Conservation (phyloP, 257 asterid genomes). For the Agastache rugosa region DNA sequence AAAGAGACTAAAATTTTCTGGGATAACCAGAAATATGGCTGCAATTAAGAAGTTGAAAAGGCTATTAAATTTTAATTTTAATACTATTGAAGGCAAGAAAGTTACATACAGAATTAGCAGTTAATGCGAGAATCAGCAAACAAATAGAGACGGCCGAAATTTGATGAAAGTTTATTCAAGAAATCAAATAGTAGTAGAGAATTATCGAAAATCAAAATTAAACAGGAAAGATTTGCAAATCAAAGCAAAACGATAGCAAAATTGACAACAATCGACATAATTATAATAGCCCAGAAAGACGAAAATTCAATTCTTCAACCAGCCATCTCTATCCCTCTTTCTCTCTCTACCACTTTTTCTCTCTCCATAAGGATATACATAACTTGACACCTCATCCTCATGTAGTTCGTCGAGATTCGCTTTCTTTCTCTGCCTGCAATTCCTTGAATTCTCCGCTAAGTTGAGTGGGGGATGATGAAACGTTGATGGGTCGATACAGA, state of each 20-base stretch:
- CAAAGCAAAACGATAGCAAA: slow-evolving; percentile 36
- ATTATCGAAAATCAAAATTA: slow-evolving; percentile 14
- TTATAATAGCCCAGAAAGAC: slow-evolving; percentile 23
- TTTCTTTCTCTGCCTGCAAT: slow-evolving; percentile 36
- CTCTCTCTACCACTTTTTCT: slow-evolving; percentile 23
- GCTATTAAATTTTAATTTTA: not conserved
- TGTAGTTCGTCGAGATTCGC: slow-evolving; percentile 37
- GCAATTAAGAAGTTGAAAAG: slow-evolving; percentile 26
- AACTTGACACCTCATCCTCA: slow-evolving; percentile 36
- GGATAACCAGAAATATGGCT: slow-evolving; percentile 24
- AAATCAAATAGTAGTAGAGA: not conserved
- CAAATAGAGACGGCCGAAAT: slow-evolving; percentile 15
- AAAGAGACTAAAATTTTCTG: not conserved
- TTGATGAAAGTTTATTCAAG: not conserved
- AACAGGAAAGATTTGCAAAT: slow-evolving; percentile 30
- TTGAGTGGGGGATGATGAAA: slow-evolving; percentile 32
- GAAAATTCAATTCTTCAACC: slow-evolving; percentile 20
- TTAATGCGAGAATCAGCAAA: slow-evolving; percentile 28
- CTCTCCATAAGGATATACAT: slow-evolving; percentile 30
- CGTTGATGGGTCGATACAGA: slow-evolving; percentile 39
- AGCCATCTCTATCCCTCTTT: slow-evolving; percentile 7
- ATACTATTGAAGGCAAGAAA: slow-evolving; percentile 21
- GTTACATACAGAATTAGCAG: slow-evolving; percentile 7
- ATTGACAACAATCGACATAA: slow-evolving; percentile 26
- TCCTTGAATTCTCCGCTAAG: slow-evolving; percentile 46